These are phyloP conservation scores for Penicillium angulare DNA, from an alignment of 495 filamentous ascomycete species.

Conservation along the genomic window DNA sequence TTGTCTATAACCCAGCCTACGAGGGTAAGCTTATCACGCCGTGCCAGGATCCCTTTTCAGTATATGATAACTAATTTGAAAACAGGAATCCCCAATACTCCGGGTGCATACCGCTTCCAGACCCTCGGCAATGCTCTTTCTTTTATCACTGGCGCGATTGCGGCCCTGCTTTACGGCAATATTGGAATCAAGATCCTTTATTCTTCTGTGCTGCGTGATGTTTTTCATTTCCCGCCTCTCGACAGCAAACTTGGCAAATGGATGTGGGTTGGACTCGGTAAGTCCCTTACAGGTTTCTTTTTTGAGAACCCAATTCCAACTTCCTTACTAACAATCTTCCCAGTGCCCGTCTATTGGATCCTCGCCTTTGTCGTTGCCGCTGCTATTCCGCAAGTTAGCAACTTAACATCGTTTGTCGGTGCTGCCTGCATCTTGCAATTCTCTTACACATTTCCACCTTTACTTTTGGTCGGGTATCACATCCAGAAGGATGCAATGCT, in stretches of 20 bases:
- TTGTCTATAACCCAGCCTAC: conserved; percentile 45
- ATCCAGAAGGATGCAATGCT: conserved; percentile 43
- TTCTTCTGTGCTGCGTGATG: conserved; percentile 51
- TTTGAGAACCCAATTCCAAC: too few species aligned
- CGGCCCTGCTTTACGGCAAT: conserved; percentile 55
- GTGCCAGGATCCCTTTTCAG: too few species aligned
- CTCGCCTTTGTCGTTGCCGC: conserved; percentile 47
- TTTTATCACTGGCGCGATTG: conserved; percentile 52
- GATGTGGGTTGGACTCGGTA: conserved; percentile 37
- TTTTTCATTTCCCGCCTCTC: conserved; percentile 49
- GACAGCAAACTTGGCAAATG: conserved; percentile 46
- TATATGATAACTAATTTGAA: background rate
- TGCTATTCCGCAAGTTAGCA: conserved; percentile 46
- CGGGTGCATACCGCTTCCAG: conserved; percentile 45
- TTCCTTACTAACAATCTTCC: conserved; percentile 2
- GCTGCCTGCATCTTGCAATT: conserved; percentile 49
- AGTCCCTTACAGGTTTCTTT: background rate
- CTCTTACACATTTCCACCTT: conserved; percentile 47
- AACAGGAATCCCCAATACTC: conserved; percentile 11
- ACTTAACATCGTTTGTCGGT: conserved; percentile 41
- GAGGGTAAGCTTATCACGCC: conserved; percentile 47
- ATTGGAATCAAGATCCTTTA: conserved; percentile 65
- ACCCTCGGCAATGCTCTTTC: conserved; percentile 54
- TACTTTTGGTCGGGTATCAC: conserved; percentile 44
- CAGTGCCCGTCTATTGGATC: conserved; percentile 57